These are phyloP conservation scores for Stagonosporopsis chrysanthemi DNA, from an alignment of 2,329 filamentous ascomycete species.

Conservation along the genomic window DNA sequence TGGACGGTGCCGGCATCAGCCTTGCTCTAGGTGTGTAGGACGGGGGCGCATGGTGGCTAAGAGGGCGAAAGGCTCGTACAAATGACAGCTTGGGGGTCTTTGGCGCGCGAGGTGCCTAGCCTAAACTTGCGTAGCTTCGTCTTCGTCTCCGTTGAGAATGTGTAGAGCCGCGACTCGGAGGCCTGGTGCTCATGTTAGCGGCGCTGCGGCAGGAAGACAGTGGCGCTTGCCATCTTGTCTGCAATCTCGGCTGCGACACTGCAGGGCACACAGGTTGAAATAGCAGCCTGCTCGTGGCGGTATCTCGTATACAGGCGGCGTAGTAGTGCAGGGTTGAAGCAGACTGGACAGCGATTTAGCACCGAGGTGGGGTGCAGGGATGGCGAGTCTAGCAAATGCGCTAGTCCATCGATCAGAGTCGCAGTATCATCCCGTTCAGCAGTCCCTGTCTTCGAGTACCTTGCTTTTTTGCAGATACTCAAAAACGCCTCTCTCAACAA, in stretches of 20 bases:
- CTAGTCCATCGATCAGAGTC: conserved; percentile 19
- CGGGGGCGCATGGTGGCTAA: conserved; percentile 9
- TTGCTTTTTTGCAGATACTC: background rate
- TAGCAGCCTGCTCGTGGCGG: background rate
- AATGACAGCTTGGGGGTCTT: conserved; percentile 87
- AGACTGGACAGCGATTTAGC: conserved; percentile 21
- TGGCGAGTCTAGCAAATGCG: conserved; percentile 10
- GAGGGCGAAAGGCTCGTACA: conserved; percentile 67
- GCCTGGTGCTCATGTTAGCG: conserved; percentile 48
- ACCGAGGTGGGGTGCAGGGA: conserved; percentile 15
- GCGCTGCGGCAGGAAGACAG: background rate
- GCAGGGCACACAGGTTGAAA: background rate
- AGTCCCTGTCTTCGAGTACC: background rate
- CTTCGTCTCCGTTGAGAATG: conserved; percentile 89
- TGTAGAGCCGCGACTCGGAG: conserved; percentile 89
- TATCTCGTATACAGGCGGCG: conserved; percentile 11
- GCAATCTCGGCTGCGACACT: background rate
- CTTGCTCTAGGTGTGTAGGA: conserved; percentile 10
- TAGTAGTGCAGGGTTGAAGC: conserved; percentile 31
- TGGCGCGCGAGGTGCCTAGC: conserved; percentile 84
- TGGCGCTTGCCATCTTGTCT: conserved; percentile 31
- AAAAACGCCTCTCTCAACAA: background rate
- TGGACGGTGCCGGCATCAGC: conserved; percentile 54
- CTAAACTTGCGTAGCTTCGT: conserved; percentile 94
- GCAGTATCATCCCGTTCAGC: background rate